A percentile compares a stretch with the other conserved stretches of the same genome.
Conservation (phyloP, 139 green algal species). For the Ostreobium quekettii region DNA sequence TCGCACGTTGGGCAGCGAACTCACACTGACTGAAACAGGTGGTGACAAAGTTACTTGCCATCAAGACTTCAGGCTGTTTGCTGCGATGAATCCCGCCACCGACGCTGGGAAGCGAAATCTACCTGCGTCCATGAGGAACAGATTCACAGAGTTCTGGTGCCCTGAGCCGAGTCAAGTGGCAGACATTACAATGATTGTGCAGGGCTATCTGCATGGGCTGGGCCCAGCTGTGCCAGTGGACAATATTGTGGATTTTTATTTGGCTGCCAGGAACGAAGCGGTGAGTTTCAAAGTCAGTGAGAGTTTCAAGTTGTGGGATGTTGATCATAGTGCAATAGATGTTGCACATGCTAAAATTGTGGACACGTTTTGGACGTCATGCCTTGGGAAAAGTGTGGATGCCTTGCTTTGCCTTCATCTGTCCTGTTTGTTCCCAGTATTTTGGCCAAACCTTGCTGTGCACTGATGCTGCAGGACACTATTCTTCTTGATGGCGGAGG, state of each 20-base stretch:
- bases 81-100: slow-evolving; percentile 96
- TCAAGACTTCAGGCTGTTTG: slow-evolving; percentile 87
- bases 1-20: slow-evolving; percentile 24
- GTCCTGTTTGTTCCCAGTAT: too few relatives aligned
- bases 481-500: slow-evolving; percentile 75
- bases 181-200: slow-evolving; percentile 75
- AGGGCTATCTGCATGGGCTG: slow-evolving; percentile 55
- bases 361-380: too few relatives aligned
- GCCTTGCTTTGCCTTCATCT: too few relatives aligned
- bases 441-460: too few relatives aligned
- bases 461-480: slow-evolving; percentile 35
- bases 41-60: slow-evolving; percentile 56
- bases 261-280: slow-evolving; percentile 64
- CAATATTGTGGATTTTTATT: slow-evolving; percentile 87
- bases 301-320: too few relatives aligned
- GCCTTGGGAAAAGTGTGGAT: too few relatives aligned
- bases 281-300: too few relatives aligned
- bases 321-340: too few relatives aligned
- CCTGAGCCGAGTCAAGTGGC: slow-evolving; percentile 62
- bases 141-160: slow-evolving; percentile 94
- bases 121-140: slow-evolving; percentile 65
- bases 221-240: slow-evolving; percentile 51
- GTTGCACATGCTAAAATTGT: too few relatives aligned
- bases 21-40: slow-evolving; percentile 46
- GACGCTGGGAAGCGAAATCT: slow-evolving; percentile 94